Base-by-base conservation (phyloP, 176 grass and related monocot species). In the Eleusine indica region DNA sequence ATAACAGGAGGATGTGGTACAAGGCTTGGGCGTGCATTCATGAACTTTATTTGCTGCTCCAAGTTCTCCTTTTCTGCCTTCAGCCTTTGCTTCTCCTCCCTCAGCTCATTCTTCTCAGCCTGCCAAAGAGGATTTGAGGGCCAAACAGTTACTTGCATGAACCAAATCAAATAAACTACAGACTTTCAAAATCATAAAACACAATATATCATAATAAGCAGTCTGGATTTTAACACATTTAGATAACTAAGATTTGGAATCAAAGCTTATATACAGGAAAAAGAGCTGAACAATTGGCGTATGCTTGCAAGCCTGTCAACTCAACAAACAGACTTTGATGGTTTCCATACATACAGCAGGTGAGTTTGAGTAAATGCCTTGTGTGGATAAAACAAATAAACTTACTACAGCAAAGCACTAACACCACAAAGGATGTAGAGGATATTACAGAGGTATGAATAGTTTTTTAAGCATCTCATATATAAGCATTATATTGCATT, bases 41-140 rank as follows among this genome's bases (percentile, higher is more conserved):
- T 48, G 58, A 95, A 84, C 86, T 95, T 93, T 19, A 95, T 87
- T 77, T 98, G 93, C 80, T 95, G 96, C 83, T 95, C 96, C 63
- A 98, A 80, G 67, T 77, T 91, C 60, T 98, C 96, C 52, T 98
- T 98, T 60, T 98, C 93, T 42, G 89, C 96, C 85, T 98, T 98
- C 48, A 93, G 64, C 82, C 83, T 90, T 69, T 95, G 96, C 71
- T 98, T 98, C 87, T 98, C 96, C 18, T 98, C 96, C 35, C 91
- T 89, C 57, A 98, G 73, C 80, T 95, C 96, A 56, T 93, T 95
- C 87, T 98, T 98, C 85, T 98, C 96, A 14, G 93, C 76, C 96
- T 98, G 91, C 47, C 80, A 83, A 74, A 86, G 19, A 74, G 28
- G 8, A 90, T 58, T 7, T 70, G 22, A 52, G 12, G 32, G 41